Evolutionary conservation across 768 basidiomycete genomes (phyloP).

Genomic region (Rubroboletus pulcherrimus): DNA sequence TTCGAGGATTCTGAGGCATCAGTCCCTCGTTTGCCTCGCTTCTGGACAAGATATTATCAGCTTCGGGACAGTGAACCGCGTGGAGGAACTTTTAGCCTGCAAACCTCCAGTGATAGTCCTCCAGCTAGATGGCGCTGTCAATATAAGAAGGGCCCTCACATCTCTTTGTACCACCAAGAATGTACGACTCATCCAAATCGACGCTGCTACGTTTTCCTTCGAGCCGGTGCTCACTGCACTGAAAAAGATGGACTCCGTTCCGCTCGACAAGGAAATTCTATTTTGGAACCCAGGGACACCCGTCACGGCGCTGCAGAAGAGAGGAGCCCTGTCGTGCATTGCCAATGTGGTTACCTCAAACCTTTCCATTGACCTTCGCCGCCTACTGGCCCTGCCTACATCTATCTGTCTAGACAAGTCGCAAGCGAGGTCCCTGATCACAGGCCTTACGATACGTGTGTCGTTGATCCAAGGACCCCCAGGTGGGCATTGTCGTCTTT

Average conservation of each 20-base stretch:
- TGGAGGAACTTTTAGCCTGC: slow-evolving; percentile 47
- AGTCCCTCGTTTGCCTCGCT: slow-evolving; percentile 53
- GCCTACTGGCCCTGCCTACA: slow-evolving; percentile 33
- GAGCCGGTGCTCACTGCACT: slow-evolving; percentile 56
- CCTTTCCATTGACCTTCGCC: slow-evolving; percentile 37
- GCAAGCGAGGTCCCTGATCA: slow-evolving; percentile 44
- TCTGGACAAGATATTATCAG: slow-evolving; percentile 46
- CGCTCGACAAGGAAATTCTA: slow-evolving; percentile 49
- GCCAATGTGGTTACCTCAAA: slow-evolving; percentile 28
- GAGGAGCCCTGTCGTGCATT: slow-evolving; percentile 8
- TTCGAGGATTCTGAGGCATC: slow-evolving; percentile 44
- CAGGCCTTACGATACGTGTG: slow-evolving; percentile 50
- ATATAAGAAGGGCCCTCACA: slow-evolving; percentile 35
- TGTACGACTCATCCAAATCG: slow-evolving; percentile 49
- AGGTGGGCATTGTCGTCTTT: slow-evolving; percentile 34
- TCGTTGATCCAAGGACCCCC: slow-evolving; percentile 70
- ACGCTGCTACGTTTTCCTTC: slow-evolving; percentile 57
- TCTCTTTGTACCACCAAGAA: slow-evolving; percentile 32
- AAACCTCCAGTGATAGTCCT: slow-evolving; percentile 50
- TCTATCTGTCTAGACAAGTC: slow-evolving; percentile 47
- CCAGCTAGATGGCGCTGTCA: slow-evolving; percentile 46
- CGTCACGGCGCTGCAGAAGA: neutral
- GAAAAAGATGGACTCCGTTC: slow-evolving; percentile 41
- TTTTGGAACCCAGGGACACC: slow-evolving; percentile 41
- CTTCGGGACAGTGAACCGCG: slow-evolving; percentile 52